Evolutionary conservation across 768 basidiomycete species (phyloP), one percentile per base, ranked within the genome.

Genomic region (Sarcodon sp.): DNA sequence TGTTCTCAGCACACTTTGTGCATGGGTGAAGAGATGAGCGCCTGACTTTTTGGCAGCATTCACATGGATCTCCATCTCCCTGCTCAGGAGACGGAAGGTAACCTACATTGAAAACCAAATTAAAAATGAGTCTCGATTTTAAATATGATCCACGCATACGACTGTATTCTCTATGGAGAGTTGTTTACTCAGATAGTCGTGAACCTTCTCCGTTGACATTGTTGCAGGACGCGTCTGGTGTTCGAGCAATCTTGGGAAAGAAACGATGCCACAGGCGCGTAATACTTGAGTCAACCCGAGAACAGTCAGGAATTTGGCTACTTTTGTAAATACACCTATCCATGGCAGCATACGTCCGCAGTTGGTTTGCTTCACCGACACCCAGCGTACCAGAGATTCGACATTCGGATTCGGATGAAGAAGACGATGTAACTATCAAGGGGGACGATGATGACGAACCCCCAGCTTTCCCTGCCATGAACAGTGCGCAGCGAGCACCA

Each of bases 21-120:
- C 15, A 11, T 31, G 15, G 2, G 31, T 16, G 12, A 18, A 1
- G n/a, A 13, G 45, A 46, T 73, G 56, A 51, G 2, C 21, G 21
- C 21, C 21, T 27, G 21, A 88, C 87, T 79, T 83, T 60, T 88
- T 90, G 15, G 87, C 87, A 35, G 65, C 64, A 61, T 87, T 85
- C 56, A 88, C 85, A 55, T 88, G 81, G 47, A 89, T 69, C 0
- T 69, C 69, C 39, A 86, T 69, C 36, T 75, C 76, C 53, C 84
- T 74, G 55, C 87, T 88, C 44, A 90, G 69, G 4, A 76, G 79
- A 35, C 87, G 75, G 61, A 77, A 90, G 4, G 87, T 90, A 50
- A 90, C 83, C 87, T 89, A 31, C 35, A 50, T 31, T 10, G 37
- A 43, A 32, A 18, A 34, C 16, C 45, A 35, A 35, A 43, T 27